Evolutionary conservation across 768 basidiomycete species (phyloP).

Genomic region (Trametes cingulata): DNA sequence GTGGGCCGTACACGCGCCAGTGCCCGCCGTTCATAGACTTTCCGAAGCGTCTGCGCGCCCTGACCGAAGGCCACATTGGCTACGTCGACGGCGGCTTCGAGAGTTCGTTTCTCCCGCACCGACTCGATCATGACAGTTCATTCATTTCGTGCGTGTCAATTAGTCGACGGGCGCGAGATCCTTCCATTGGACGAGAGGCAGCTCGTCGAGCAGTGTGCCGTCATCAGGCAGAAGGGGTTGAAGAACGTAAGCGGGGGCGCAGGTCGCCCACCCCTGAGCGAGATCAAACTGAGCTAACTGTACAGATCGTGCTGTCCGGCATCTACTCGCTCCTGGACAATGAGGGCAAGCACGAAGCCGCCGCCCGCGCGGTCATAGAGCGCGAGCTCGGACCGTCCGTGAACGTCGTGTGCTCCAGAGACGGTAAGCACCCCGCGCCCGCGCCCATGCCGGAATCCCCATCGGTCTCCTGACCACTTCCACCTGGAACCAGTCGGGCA

Average conservation of each 20-base stretch:
- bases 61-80: constrained; percentile 39
- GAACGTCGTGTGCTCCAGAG: constrained; percentile 32
- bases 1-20: constrained; percentile 58
- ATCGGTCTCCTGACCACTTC: neutral
- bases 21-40: constrained; percentile 59
- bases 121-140: constrained; percentile 28
- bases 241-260: constrained; percentile 21
- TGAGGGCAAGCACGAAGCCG: constrained; percentile 47
- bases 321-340: constrained; percentile 52
- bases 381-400: constrained; percentile 40
- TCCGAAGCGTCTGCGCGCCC: constrained; percentile 36
- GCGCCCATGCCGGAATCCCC: neutral
- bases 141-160: constrained; percentile 34
- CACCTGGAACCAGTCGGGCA: constrained; percentile 44
- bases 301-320: constrained; percentile 45
- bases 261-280: too few relatives aligned
- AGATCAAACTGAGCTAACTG: neutral
- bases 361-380: constrained; percentile 44
- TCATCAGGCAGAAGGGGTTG: constrained; percentile 36
- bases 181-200: constrained; percentile 43
- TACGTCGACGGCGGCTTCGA: constrained; percentile 43
- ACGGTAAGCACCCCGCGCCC: constrained; percentile 19
- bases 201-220: constrained; percentile 43
- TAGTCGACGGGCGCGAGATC: constrained; percentile 51
- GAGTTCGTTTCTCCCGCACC: constrained; percentile 28